Evolutionary conservation across 805 yeast species (phyloP).

Genomic region (Candida peoriensis): DNA sequence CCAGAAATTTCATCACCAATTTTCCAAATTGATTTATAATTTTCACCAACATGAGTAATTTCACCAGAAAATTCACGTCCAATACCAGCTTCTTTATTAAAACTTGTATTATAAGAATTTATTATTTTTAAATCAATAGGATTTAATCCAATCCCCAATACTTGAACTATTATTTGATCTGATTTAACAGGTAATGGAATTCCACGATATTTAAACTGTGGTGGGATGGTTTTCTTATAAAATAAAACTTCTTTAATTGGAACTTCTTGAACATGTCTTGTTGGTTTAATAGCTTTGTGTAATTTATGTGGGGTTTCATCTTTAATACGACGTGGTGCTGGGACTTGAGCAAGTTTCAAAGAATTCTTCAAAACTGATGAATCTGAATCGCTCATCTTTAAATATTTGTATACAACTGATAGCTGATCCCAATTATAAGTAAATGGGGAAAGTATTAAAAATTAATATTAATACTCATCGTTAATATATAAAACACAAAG

Average conservation of each 20-base stretch:
- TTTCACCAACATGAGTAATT: conserved; percentile 49
- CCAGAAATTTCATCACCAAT: conserved; percentile 70
- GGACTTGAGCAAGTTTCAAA: conserved; percentile 4
- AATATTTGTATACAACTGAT: too few relatives aligned
- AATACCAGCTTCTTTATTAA: conserved; percentile 54
- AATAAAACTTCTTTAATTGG: conserved; percentile 45
- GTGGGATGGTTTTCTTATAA: conserved; percentile 31
- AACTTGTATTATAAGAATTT: conserved; percentile 46
- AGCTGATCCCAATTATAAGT: too few relatives aligned
- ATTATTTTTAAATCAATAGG: conserved; percentile 62
- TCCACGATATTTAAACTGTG: conserved; percentile 43
- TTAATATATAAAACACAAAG: too few relatives aligned
- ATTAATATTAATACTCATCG: too few relatives aligned
- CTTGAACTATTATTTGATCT: conserved; percentile 51
- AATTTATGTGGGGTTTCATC: conserved; percentile 12
- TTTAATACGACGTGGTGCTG: conserved; percentile 11
- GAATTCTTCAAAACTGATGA: background rate
- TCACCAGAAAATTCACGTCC: conserved; percentile 70
- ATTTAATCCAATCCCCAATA: conserved; percentile 54
- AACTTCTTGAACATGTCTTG: conserved; percentile 45
- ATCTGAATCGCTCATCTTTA: too few relatives aligned
- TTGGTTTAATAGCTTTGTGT: conserved; percentile 38
- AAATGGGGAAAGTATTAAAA: too few relatives aligned
- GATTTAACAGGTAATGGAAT: conserved; percentile 37
- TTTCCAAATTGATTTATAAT: conserved; percentile 31